phyloP scores from a whole-genome alignment of 441 rosid genomes.

The Raphanus hybrid region DNA sequence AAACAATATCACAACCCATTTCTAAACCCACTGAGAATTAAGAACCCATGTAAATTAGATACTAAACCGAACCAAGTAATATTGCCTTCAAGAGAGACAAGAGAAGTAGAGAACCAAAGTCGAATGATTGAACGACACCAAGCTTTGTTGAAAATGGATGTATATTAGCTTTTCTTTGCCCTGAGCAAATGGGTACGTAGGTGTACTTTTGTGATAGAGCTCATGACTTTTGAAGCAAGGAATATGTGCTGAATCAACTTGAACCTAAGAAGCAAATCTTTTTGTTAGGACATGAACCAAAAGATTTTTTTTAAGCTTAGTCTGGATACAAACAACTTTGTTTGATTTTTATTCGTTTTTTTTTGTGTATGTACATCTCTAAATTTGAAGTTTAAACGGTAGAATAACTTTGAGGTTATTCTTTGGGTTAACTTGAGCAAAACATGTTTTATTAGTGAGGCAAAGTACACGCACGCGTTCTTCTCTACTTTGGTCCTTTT shows the following conservation, averaged over 20 bases:
- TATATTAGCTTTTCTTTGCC: neutral
- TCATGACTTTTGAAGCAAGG: neutral
- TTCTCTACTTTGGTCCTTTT: slow-evolving; percentile 14
- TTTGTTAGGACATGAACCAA: neutral
- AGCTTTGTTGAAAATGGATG: neutral
- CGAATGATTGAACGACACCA: neutral
- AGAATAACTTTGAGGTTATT: neutral
- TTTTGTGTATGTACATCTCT: too few species aligned
- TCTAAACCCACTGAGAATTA: neutral
- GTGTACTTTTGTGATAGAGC: neutral
- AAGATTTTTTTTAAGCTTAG: neutral
- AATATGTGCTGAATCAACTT: neutral
- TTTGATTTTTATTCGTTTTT: neutral
- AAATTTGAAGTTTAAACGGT: neutral
- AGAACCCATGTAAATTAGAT: neutral
- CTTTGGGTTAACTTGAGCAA: slow-evolving; percentile 24
- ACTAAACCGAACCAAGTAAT: neutral
- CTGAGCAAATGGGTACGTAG: neutral
- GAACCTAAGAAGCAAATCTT: neutral
- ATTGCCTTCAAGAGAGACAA: neutral
- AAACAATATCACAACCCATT: neutral
- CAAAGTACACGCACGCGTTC: slow-evolving; percentile 40
- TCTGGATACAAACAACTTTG: neutral
- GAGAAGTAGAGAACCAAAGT: neutral
- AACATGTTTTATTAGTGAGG: slow-evolving; percentile 41